Evolutionary conservation across 495 filamentous ascomycete species (phyloP), one percentile per base, ranked within the genome.

Genomic region (Penicillium cinerascens): DNA sequence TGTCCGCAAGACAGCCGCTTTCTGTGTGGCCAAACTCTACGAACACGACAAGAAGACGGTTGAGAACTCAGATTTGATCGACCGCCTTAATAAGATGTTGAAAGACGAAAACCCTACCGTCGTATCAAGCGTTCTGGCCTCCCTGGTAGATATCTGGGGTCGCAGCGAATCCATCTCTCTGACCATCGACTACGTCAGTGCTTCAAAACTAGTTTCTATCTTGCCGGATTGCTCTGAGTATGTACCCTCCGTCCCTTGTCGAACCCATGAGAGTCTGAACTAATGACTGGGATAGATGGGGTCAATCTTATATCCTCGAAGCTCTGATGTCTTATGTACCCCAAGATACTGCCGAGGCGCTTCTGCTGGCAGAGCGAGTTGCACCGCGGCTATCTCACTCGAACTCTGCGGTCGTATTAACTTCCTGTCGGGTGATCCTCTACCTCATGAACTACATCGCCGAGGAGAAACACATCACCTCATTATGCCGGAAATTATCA

Each of bases 381-480:
- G 83, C 92, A 2, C 95, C 92, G 15, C 89, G 95, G 17, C 77
- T 99, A 13, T 95, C 93, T 13, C 93, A 99, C 66, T 91, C 88
- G 33, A 99, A 99, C 66, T 96, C 92, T 9, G 87, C 93, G 3
- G 93, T 99, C 20, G 93, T 97, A 4, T 79, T 99, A 22, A 99
- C 95, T 11, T 93, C 89, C 55, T 96, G 96, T 51, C 84, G 93
- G 55, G 93, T 97, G 20, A 89, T 99, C 44, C 80, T 99, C 36
- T 99, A 97, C 62, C 81, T 99, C 47, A 95, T 97, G 89, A 99
- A 99, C 73, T 99, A 99, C 74, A 97, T 99, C 56, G 78, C 87
- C 33, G 92, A 95, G 55, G 86, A 92, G 64, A 95, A 92, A 70
- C 89, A 96, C 52, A 88, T 97, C 48, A 84, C 87, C 3, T 85